Conservation (phyloP, 1,284 basidiomycete genomes). For the Cryptococcus wingfieldii region DNA sequence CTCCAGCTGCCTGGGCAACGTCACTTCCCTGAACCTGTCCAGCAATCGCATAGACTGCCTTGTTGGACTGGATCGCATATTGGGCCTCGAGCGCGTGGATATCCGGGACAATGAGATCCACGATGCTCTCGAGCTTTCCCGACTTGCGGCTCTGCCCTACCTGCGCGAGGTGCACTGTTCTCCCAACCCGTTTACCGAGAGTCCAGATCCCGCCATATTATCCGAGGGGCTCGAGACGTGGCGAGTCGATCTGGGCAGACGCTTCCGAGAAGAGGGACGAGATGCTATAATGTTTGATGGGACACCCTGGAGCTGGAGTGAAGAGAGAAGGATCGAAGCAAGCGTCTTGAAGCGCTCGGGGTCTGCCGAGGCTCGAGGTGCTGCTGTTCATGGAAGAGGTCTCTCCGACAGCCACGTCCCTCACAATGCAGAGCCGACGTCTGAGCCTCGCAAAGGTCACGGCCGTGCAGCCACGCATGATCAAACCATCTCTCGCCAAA, state of each 20-base stretch:
- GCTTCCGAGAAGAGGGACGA: slow-evolving; percentile 76
- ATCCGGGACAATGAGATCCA: slow-evolving; percentile 75
- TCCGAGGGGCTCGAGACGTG: slow-evolving; percentile 57
- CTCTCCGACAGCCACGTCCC: background rate
- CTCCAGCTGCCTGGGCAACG: slow-evolving; percentile 71
- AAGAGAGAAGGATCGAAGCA: slow-evolving; percentile 57
- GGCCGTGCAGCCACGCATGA: background rate
- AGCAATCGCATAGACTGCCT: slow-evolving; percentile 87
- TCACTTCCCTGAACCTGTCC: slow-evolving; percentile 70
- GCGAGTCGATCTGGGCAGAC: slow-evolving; percentile 70
- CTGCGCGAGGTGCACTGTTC: slow-evolving; percentile 72
- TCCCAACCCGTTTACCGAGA: slow-evolving; percentile 64
- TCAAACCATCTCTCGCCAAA: background rate
- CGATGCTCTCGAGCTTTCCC: slow-evolving; percentile 79
- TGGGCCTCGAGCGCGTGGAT: slow-evolving; percentile 77
- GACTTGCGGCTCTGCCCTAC: slow-evolving; percentile 73
- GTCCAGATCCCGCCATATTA: background rate
- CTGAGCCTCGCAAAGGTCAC: background rate
- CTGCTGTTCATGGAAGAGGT: background rate
- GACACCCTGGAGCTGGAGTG: slow-evolving; percentile 66
- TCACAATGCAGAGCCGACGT: no score
- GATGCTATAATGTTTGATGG: slow-evolving; percentile 66
- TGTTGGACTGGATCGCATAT: slow-evolving; percentile 84
- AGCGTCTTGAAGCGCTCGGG: slow-evolving; percentile 2
- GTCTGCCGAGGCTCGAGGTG: no score